Evolutionary conservation across 208 protist genomes (phyloP).

Genomic region (Acanthamoeba triangularis): DNA sequence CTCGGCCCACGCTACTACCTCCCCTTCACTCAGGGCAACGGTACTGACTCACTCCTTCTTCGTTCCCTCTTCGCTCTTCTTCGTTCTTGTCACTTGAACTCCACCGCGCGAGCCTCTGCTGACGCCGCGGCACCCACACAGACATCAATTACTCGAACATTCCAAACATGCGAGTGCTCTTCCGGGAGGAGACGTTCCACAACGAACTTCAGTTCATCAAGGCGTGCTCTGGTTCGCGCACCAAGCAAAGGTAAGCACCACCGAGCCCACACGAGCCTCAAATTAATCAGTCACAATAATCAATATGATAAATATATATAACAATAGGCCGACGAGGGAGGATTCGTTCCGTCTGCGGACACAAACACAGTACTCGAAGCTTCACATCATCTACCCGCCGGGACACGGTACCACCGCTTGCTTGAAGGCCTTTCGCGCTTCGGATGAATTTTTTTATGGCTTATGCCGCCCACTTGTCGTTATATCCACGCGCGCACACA

Average conservation of each 20-base stretch:
- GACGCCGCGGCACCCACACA: neutral
- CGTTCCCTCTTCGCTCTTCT: neutral
- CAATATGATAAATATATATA: no score
- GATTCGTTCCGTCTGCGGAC: conserved; percentile 54
- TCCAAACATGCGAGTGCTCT: conserved; percentile 36
- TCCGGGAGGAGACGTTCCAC: conserved; percentile 44
- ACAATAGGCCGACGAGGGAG: conserved; percentile 52
- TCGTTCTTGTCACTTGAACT: no score
- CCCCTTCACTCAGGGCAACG: conserved; percentile 58
- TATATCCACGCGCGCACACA: neutral
- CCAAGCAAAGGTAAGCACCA: conserved; percentile 54
- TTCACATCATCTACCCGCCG: conserved; percentile 39
- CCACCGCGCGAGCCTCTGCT: neutral
- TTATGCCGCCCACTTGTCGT: neutral
- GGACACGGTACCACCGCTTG: neutral
- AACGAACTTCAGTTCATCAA: conserved; percentile 50
- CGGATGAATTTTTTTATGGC: neutral
- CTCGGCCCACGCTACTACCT: conserved; percentile 90
- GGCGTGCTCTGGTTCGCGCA: conserved; percentile 13
- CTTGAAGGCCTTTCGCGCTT: no score
- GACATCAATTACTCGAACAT: conserved; percentile 75
- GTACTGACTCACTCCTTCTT: neutral
- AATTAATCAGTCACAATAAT: no score
- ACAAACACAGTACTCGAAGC: conserved; percentile 49
- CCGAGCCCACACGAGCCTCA: no score